phyloP scores from a whole-genome alignment of 139 green algal species.

The Chlorella vulgaris region DNA sequence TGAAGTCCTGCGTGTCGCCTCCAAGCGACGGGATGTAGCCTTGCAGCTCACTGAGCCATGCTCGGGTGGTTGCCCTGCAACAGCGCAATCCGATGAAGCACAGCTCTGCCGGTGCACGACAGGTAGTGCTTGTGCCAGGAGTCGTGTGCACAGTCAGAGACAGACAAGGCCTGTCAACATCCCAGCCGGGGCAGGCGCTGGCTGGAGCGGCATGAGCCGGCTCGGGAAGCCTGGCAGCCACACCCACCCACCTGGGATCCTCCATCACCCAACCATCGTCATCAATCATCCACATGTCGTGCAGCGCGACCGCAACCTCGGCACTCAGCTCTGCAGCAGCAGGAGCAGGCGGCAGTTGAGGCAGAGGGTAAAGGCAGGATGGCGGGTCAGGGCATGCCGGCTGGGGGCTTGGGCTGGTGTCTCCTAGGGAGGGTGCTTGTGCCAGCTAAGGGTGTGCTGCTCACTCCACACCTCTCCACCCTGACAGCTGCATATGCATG shows the following conservation, averaged over 20 bases:
- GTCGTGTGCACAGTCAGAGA: no score
- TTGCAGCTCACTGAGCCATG: not conserved
- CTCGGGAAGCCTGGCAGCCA: no score
- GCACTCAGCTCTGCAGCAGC: not conserved
- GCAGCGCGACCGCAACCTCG: not conserved
- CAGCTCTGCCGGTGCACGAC: no score
- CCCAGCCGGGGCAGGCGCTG: no score
- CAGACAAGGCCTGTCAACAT: no score
- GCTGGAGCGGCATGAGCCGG: no score
- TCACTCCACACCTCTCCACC: not conserved
- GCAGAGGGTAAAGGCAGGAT: not conserved
- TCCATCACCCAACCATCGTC: not conserved
- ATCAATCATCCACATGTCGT: slow-evolving; percentile 9
- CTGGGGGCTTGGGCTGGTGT: not conserved
- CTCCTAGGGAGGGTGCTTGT: not conserved
- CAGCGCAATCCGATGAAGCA: not conserved
- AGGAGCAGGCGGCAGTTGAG: not conserved
- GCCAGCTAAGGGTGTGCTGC: not conserved
- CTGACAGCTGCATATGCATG: no score
- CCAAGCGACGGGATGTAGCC: not conserved
- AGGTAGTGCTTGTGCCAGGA: no score
- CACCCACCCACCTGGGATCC: slow-evolving; percentile 11
- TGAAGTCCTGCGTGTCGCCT: not conserved
- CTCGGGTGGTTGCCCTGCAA: not conserved
- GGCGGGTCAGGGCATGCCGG: no score